Evolutionary conservation across 2,329 filamentous ascomycete genomes (phyloP).

Genomic region (Cryphonectria radicalis): DNA sequence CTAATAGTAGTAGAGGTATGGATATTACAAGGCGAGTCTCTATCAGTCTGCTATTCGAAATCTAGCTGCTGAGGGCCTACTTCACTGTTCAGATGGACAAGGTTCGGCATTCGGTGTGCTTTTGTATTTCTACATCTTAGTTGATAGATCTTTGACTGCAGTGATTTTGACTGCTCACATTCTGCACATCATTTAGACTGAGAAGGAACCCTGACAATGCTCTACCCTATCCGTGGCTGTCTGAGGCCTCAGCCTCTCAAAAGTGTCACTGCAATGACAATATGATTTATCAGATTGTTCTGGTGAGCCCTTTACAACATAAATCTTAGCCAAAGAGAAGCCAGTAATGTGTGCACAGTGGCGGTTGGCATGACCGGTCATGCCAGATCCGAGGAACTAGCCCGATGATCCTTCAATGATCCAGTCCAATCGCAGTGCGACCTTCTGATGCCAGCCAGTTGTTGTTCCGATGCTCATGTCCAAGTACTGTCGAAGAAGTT

Average conservation of each 20-base stretch:
- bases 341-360: neutral
- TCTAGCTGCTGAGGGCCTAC: neutral
- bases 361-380: neutral
- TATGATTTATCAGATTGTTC: neutral
- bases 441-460: conserved; percentile 10
- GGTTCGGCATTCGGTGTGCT: neutral
- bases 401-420: neutral
- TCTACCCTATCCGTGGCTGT: neutral
- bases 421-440: conserved; percentile 20
- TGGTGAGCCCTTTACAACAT: neutral
- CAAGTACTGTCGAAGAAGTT: neutral
- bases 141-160: neutral
- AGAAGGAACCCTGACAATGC: neutral
- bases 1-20: neutral
- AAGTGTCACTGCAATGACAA: neutral
- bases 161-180: neutral
- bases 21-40: neutral
- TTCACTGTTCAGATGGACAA: neutral
- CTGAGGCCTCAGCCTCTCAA: neutral
- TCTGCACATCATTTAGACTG: neutral
- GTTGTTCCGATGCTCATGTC: neutral
- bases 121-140: neutral
- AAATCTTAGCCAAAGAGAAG: neutral
- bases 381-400: neutral
- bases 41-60: neutral